Percentiles rank a stretch among this genome's conserved stretches.
phyloP scores from a whole-genome alignment of 164 flowering plant species.

The Annona squamosa region DNA sequence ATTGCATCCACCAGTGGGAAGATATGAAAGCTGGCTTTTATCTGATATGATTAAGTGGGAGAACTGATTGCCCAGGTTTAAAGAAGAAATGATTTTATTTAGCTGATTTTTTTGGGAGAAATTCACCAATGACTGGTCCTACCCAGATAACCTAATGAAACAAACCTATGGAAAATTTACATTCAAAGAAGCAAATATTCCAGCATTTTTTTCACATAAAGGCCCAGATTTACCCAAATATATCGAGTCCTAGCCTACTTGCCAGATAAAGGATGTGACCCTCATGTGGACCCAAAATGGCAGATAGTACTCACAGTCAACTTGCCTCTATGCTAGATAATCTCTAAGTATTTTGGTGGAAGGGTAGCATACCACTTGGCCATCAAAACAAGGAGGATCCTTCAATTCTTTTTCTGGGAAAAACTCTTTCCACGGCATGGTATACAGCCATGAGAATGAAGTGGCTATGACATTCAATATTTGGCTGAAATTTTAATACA shows the following conservation, averaged over 20 bases:
- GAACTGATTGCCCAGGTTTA: too few species aligned
- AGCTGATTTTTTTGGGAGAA: too few species aligned
- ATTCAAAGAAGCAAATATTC: too few species aligned
- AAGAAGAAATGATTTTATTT: too few species aligned
- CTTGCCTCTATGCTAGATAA: slow-evolving; percentile 91
- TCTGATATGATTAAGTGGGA: too few species aligned
- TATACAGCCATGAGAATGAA: slow-evolving; percentile 57
- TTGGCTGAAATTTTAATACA: slow-evolving; percentile 44
- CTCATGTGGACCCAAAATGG: neutral
- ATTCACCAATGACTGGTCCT: too few species aligned
- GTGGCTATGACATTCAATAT: slow-evolving; percentile 58
- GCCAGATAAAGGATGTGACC: neutral
- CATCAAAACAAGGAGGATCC: slow-evolving; percentile 75
- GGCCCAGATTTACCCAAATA: neutral
- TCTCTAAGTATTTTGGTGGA: slow-evolving; percentile 48
- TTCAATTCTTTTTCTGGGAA: slow-evolving; percentile 52
- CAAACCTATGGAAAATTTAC: too few species aligned
- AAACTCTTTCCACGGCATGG: slow-evolving; percentile 57
- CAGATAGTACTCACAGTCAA: slow-evolving; percentile 57
- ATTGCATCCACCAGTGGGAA: too few species aligned
- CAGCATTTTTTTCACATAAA: too few species aligned
- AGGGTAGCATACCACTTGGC: slow-evolving; percentile 75
- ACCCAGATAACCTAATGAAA: too few species aligned
- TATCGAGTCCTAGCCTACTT: neutral
- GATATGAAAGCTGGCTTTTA: too few species aligned